These are phyloP conservation scores for Backusella parvicylindrica DNA, from an alignment of 192 early-diverging fungal species.

Conservation along the genomic window DNA sequence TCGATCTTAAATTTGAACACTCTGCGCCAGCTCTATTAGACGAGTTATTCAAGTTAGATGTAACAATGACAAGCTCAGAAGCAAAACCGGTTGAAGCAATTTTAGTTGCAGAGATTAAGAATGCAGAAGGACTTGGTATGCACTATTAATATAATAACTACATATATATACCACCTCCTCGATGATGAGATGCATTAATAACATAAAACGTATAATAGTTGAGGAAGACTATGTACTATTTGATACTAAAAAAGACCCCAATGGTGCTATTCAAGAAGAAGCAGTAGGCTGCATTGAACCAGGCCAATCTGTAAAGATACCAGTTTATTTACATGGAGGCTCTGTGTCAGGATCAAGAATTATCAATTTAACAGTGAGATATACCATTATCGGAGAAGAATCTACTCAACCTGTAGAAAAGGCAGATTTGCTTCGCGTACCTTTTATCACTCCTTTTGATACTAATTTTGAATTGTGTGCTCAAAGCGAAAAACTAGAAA, in stretches of 20 bases:
- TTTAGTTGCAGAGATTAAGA: constrained; percentile 58
- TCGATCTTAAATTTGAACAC: constrained; percentile 51
- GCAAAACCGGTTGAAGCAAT: constrained; percentile 51
- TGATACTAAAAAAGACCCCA: constrained; percentile 7
- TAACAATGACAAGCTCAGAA: constrained; percentile 68
- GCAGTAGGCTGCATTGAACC: constrained; percentile 45
- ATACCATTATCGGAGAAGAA: constrained; percentile 33
- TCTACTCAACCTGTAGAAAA: constrained; percentile 51
- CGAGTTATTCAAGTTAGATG: constrained; percentile 56
- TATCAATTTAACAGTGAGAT: constrained; percentile 34
- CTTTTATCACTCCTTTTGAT: constrained; percentile 56
- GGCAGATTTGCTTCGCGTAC: constrained; percentile 48
- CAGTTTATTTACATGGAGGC: constrained; percentile 33
- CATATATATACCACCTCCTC: no score
- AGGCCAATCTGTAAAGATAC: constrained; percentile 13
- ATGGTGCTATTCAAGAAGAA: constrained; percentile 21
- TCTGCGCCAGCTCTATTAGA: constrained; percentile 64
- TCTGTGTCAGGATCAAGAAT: constrained; percentile 17
- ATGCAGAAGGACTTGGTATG: constrained; percentile 40
- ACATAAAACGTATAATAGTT: constrained; percentile 4
- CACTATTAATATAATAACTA: background rate
- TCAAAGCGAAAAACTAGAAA: constrained; percentile 30
- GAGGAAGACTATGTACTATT: constrained; percentile 18
- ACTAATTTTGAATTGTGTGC: constrained; percentile 36
- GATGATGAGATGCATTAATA: background rate